Conservation (phyloP, 306 rosid genomes). For the Quercus gilva region DNA sequence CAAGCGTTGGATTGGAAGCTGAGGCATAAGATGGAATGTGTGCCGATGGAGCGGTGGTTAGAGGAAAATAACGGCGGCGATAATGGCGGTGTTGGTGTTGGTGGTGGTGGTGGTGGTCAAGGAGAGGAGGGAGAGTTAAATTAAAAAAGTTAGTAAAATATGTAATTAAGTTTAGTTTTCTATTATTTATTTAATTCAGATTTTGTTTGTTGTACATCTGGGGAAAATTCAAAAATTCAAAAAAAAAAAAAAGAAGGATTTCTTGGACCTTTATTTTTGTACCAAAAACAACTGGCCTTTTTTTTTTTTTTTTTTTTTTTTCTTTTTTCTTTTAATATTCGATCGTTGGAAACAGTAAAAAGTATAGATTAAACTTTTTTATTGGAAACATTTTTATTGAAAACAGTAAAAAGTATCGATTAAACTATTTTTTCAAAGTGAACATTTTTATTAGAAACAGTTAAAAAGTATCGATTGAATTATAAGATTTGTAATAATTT, state of each 20-base stretch:
- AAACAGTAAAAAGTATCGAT: no score
- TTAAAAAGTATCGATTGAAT: no score
- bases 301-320: not conserved
- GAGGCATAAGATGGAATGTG: conserved; percentile 61
- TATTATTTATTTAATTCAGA: not conserved
- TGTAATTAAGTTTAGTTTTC: not conserved
- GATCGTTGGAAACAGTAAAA: no score
- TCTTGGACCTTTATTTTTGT: not conserved
- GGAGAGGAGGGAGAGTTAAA: not conserved
- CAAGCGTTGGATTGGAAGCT: conserved; percentile 89
- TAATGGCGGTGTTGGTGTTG: conserved; percentile 2
- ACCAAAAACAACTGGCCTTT: not conserved
- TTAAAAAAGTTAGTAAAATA: not conserved
- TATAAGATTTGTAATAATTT: no score
- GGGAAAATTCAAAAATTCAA: not conserved
- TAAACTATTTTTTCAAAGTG: no score
- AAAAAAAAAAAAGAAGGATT: no score
- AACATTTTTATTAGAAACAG: no score
- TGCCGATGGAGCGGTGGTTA: conserved; percentile 32
- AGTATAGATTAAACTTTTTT: no score
- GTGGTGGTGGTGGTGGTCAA: conserved; percentile 11
- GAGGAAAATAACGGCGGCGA: conserved; percentile 23
- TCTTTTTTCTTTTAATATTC: not conserved
- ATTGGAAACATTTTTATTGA: no score
- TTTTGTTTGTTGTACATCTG: not conserved